These are phyloP conservation scores for Tolypocladium sp. DNA, from an alignment of 2,329 filamentous ascomycete species.

Conservation along the genomic window DNA sequence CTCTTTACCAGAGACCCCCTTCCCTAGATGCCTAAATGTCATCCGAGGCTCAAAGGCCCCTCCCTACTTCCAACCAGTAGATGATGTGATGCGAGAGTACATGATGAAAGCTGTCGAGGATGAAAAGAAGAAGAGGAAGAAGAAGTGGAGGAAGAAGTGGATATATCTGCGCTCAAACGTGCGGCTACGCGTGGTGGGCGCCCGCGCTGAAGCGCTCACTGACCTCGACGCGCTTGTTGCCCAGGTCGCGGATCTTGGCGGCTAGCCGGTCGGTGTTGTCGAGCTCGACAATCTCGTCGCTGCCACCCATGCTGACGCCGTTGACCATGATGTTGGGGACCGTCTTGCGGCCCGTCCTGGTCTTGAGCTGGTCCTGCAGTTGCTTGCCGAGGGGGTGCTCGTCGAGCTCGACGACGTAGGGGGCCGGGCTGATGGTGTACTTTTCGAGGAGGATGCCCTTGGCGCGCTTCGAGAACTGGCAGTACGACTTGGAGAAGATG, in stretches of 20 bases:
- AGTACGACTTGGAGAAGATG: constrained; percentile 94
- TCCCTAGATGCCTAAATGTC: background rate
- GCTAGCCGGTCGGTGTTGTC: constrained; percentile 58
- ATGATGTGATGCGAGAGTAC: background rate
- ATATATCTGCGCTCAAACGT: constrained; percentile 1
- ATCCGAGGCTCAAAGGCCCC: background rate
- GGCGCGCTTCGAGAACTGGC: constrained; percentile 74
- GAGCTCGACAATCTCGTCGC: constrained; percentile 73
- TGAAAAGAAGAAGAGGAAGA: background rate
- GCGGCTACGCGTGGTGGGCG: background rate
- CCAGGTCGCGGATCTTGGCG: constrained; percentile 63
- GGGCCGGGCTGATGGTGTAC: constrained; percentile 73
- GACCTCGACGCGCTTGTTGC: constrained; percentile 53
- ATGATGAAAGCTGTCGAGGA: background rate
- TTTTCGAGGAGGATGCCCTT: constrained; percentile 77
- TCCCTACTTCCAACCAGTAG: background rate
- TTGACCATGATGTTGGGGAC: constrained; percentile 90
- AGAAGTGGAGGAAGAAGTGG: background rate
- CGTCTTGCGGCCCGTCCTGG: constrained; percentile 71
- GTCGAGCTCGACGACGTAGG: constrained; percentile 87
- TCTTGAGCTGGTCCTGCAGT: constrained; percentile 62
- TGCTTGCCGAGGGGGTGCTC: constrained; percentile 62
- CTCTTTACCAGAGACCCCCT: background rate
- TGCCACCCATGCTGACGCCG: constrained; percentile 80
- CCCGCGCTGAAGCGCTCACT: constrained; percentile 33